These are phyloP conservation scores for Colletotrichum sp. DNA, from an alignment of 2,329 filamentous ascomycete species.

Conservation along the genomic window DNA sequence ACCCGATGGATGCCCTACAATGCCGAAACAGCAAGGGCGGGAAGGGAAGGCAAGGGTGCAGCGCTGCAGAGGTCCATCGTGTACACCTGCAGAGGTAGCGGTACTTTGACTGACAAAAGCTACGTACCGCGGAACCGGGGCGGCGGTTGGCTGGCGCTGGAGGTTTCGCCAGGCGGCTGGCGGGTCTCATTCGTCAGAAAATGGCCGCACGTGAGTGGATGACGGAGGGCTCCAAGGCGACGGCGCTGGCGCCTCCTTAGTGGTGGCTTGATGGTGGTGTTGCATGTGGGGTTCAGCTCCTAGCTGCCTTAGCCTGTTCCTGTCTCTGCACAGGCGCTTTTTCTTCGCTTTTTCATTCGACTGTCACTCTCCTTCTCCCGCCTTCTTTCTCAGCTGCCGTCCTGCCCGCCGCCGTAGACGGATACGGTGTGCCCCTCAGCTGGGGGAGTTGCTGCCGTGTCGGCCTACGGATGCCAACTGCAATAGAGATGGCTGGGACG, in stretches of 20 bases:
- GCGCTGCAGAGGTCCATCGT: not conserved
- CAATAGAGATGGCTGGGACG: not conserved
- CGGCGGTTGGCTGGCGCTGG: not conserved
- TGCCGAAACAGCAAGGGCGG: conserved; percentile 14
- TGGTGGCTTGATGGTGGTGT: not conserved
- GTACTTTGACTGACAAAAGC: not conserved
- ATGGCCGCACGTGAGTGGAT: conserved; percentile 8
- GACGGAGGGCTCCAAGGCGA: not conserved
- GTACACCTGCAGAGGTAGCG: not conserved
- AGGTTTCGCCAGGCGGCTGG: conserved; percentile 5
- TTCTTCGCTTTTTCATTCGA: not conserved
- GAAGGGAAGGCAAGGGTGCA: not conserved
- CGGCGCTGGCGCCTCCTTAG: not conserved
- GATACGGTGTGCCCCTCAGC: not conserved
- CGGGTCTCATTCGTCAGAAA: not conserved
- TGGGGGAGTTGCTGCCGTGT: not conserved
- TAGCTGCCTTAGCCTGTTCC: not conserved
- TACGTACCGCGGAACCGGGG: not conserved
- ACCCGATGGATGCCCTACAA: conserved; percentile 10
- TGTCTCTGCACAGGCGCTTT: not conserved
- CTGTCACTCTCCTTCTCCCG: not conserved
- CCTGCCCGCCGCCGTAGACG: not conserved
- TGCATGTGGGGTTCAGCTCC: not conserved
- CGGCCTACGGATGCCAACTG: not conserved
- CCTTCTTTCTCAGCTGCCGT: not conserved